phyloP scores from a whole-genome alignment of 176 grass and related monocot genomes.

The Tuctoria greenei region DNA sequence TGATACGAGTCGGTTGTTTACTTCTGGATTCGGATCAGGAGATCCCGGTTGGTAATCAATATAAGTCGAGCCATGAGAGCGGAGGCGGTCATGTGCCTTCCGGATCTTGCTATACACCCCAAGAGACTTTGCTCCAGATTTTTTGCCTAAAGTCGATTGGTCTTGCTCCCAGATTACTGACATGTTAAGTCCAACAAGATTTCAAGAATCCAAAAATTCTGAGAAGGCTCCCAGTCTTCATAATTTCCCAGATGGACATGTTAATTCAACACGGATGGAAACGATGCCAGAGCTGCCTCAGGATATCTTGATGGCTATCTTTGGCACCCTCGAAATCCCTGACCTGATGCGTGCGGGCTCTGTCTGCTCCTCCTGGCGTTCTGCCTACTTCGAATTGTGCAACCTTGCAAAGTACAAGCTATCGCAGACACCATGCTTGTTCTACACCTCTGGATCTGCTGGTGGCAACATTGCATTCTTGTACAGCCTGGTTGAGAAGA shows the following conservation, averaged over 20 bases:
- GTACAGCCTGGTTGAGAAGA: not conserved
- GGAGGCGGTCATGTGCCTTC: too few relatives aligned
- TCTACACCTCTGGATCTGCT: not conserved
- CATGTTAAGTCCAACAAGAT: not conserved
- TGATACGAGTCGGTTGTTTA: too few relatives aligned
- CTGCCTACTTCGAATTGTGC: not conserved
- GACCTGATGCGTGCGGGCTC: slow-evolving; percentile 3
- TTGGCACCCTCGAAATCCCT: slow-evolving; percentile 4
- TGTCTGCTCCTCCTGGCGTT: slow-evolving; percentile 2
- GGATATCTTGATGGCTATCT: slow-evolving; percentile 11
- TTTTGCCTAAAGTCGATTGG: not conserved
- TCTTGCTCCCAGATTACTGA: not conserved
- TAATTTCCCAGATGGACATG: too few relatives aligned
- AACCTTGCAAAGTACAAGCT: not conserved
- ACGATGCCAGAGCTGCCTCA: not conserved
- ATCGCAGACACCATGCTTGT: not conserved
- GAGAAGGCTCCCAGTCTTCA: too few relatives aligned
- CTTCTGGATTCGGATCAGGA: too few relatives aligned
- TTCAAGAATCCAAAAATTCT: too few relatives aligned
- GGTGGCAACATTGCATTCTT: not conserved
- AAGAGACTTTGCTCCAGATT: not conserved
- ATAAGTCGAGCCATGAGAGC: too few relatives aligned
- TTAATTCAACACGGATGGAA: not conserved
- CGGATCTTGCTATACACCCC: not conserved
- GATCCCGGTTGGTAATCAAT: too few relatives aligned